Evolutionary conservation across 441 rosid genomes (phyloP).

Genomic region (Adansonia madagascariensis): DNA sequence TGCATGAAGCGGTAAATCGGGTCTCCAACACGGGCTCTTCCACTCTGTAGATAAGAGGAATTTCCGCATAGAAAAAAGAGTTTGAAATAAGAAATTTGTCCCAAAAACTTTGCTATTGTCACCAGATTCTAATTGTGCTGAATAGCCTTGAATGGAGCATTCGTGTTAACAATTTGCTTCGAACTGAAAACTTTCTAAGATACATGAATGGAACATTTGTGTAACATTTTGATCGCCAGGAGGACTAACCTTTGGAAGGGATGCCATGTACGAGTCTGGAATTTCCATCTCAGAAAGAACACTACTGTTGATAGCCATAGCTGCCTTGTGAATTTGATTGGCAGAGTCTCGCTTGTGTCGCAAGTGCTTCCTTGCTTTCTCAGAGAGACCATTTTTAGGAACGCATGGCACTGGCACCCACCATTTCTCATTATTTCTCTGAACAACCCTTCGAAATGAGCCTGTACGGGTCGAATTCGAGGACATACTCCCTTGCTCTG

Average conservation of each 20-base stretch:
- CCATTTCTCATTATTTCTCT: constrained; percentile 73
- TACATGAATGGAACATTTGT: background rate
- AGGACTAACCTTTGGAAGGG: constrained; percentile 65
- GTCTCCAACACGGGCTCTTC: constrained; percentile 67
- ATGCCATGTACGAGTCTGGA: constrained; percentile 61
- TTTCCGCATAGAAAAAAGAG: background rate
- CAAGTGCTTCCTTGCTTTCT: constrained; percentile 54
- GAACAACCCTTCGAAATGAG: constrained; percentile 65
- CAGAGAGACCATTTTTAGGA: constrained; percentile 61
- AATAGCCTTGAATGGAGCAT: too few relatives aligned
- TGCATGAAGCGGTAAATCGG: constrained; percentile 58
- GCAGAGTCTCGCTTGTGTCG: constrained; percentile 60
- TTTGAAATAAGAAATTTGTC: background rate
- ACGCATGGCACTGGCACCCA: constrained; percentile 79
- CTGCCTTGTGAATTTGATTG: constrained; percentile 75
- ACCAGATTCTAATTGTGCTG: background rate
- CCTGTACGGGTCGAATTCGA: constrained; percentile 52
- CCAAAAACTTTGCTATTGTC: background rate
- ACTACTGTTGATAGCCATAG: constrained; percentile 64
- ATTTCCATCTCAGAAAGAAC: constrained; percentile 76
- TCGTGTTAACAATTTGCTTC: too few relatives aligned
- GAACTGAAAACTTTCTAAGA: background rate
- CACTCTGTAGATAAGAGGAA: constrained; percentile 43
- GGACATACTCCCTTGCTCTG: constrained; percentile 67
- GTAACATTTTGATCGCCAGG: background rate